phyloP scores from a whole-genome alignment of 1,284 basidiomycete genomes.

The Bjerkandera adusta region DNA sequence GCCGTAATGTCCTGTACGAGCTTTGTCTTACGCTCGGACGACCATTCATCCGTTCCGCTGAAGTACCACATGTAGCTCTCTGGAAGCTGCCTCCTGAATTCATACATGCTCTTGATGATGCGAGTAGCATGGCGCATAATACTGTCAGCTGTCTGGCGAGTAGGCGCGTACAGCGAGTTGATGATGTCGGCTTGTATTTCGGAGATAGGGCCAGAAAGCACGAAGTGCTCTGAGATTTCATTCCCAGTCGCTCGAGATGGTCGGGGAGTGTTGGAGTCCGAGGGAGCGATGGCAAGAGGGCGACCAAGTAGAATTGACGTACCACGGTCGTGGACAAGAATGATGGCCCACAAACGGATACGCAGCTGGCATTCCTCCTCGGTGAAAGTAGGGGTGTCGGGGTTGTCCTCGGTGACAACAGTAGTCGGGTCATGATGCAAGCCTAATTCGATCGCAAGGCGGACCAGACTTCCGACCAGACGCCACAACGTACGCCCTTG shows the following conservation, averaged over 20 bases:
- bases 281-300: constrained; percentile 75
- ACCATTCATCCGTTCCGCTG: constrained; percentile 69
- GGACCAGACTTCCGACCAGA: constrained; percentile 76
- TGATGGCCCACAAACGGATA: constrained; percentile 77
- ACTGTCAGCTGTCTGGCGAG: constrained; percentile 58
- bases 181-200: constrained; percentile 85
- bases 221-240: constrained; percentile 68
- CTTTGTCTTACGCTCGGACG: constrained; percentile 56
- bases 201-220: constrained; percentile 63
- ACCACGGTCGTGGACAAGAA: constrained; percentile 79
- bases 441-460: constrained; percentile 76
- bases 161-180: constrained; percentile 76
- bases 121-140: constrained; percentile 73
- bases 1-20: constrained; percentile 72
- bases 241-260: constrained; percentile 50
- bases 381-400: constrained; percentile 50
- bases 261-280: constrained; percentile 73
- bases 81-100: constrained; percentile 63
- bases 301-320: constrained; percentile 81
- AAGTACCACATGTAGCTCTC: constrained; percentile 72
- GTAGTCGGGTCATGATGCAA: constrained; percentile 76
- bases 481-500: constrained; percentile 84
- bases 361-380: constrained; percentile 73
- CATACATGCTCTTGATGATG: constrained; percentile 71
- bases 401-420: constrained; percentile 43